Evolutionary conservation across 192 early-diverging fungal species (phyloP).

Genomic region (Jimgerdemannia flammicorona): DNA sequence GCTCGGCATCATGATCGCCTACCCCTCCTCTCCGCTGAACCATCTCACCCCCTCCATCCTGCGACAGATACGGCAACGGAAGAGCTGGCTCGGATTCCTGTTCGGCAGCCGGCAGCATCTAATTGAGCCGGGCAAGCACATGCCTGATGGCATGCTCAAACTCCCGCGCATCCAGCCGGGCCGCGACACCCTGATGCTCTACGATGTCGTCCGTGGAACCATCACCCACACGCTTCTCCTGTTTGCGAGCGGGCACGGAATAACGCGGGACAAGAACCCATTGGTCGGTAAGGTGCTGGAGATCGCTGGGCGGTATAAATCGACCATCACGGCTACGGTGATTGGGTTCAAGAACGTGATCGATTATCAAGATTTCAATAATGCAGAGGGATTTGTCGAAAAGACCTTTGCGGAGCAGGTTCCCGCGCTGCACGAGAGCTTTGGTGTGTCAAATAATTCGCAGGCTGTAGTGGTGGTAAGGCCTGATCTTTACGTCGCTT

Average conservation of each 20-base stretch:
- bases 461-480: constrained; percentile 14
- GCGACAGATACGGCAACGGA: not conserved
- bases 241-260: not conserved
- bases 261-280: not conserved
- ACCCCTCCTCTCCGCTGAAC: not conserved
- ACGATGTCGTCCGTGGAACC: not conserved
- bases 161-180: not conserved
- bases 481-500: constrained; percentile 23
- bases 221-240: not conserved
- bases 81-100: constrained; percentile 1
- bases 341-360: not conserved
- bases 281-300: not conserved
- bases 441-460: not conserved
- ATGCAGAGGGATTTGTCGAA: not conserved
- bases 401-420: not conserved
- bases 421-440: not conserved
- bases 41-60: not conserved
- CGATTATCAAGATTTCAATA: not conserved
- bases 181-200: not conserved
- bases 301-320: not conserved
- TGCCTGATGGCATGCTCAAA: not conserved
- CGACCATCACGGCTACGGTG: not conserved
- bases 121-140: not conserved
- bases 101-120: not conserved
- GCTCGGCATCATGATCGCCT: not conserved